Conservation (phyloP, 768 basidiomycete species). For the Crassisporium funariophilum region DNA sequence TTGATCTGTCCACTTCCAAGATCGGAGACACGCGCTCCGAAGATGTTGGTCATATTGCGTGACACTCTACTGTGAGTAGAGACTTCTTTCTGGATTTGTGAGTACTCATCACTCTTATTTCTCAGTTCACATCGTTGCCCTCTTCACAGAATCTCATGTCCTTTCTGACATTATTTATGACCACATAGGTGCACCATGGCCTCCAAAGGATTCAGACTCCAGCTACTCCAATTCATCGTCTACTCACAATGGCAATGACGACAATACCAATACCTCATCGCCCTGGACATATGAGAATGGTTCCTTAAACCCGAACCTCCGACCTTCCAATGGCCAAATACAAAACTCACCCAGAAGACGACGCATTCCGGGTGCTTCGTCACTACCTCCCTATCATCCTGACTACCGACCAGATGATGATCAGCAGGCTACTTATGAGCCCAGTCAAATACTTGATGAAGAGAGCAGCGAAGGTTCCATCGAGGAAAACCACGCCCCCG, state of each 20-base stretch:
- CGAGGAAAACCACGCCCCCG: slow-evolving; percentile 13
- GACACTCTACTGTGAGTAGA: slow-evolving; percentile 18
- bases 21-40: slow-evolving; percentile 8
- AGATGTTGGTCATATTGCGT: slow-evolving; percentile 23
- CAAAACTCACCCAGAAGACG: slow-evolving; percentile 24
- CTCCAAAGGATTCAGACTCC: slow-evolving; percentile 66
- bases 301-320: slow-evolving; percentile 73
- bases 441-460: slow-evolving; percentile 22
- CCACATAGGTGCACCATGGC: slow-evolving; percentile 54
- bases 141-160: neutral
- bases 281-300: slow-evolving; percentile 90
- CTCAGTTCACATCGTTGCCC: neutral
- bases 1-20: slow-evolving; percentile 37
- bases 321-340: slow-evolving; percentile 55
- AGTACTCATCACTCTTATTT: slow-evolving; percentile 14
- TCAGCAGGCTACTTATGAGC: slow-evolving; percentile 12
- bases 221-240: slow-evolving; percentile 34
- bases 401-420: slow-evolving; percentile 53
- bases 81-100: slow-evolving; percentile 8
- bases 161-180: neutral
- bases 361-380: slow-evolving; percentile 39
- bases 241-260: slow-evolving; percentile 40
- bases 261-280: slow-evolving; percentile 53
- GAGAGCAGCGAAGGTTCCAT: slow-evolving; percentile 30
- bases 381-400: slow-evolving; percentile 77